These are phyloP conservation scores for Annulohypoxylon stygium DNA, from an alignment of 495 filamentous ascomycete species.

Conservation along the genomic window DNA sequence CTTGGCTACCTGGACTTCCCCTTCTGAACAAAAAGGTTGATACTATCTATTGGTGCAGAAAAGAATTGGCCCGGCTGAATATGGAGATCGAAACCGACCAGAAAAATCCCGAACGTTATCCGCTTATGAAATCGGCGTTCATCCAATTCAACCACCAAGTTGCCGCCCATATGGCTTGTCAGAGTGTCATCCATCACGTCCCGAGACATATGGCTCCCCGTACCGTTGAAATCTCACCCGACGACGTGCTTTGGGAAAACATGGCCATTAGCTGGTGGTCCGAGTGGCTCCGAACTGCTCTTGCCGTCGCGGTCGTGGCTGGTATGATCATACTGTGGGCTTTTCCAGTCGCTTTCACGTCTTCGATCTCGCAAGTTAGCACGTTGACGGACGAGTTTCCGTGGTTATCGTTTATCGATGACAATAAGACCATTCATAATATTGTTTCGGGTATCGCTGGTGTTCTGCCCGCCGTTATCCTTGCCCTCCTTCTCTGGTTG, in stretches of 20 bases:
- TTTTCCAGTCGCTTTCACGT: conserved; percentile 90
- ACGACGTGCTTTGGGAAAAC: conserved; percentile 97
- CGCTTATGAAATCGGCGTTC: conserved; percentile 97
- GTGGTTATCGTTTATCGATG: conserved; percentile 79
- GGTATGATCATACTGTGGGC: conserved; percentile 92
- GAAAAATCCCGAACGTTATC: conserved; percentile 84
- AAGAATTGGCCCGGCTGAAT: conserved; percentile 89
- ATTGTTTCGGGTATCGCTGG: conserved; percentile 83
- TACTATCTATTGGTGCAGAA: conserved; percentile 91
- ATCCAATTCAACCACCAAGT: conserved; percentile 99
- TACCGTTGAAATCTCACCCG: conserved; percentile 90
- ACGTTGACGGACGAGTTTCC: conserved; percentile 71
- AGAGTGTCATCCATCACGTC: conserved; percentile 89
- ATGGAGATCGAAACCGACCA: conserved; percentile 95
- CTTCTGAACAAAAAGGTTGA: conserved; percentile 92
- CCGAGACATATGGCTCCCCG: conserved; percentile 96
- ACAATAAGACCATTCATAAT: conserved; percentile 66
- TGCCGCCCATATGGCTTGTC: conserved; percentile 97
- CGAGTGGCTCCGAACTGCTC: conserved; percentile 78
- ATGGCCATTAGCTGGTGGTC: conserved; percentile 98
- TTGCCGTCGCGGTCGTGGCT: conserved; percentile 74
- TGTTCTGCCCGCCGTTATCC: conserved; percentile 82
- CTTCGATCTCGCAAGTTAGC: conserved; percentile 79
- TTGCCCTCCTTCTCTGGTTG: conserved; percentile 83
- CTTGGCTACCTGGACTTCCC: conserved; percentile 83